Base-by-base conservation (phyloP, 2,329 filamentous ascomycete species). In the Pseudocercospora eumusae region DNA sequence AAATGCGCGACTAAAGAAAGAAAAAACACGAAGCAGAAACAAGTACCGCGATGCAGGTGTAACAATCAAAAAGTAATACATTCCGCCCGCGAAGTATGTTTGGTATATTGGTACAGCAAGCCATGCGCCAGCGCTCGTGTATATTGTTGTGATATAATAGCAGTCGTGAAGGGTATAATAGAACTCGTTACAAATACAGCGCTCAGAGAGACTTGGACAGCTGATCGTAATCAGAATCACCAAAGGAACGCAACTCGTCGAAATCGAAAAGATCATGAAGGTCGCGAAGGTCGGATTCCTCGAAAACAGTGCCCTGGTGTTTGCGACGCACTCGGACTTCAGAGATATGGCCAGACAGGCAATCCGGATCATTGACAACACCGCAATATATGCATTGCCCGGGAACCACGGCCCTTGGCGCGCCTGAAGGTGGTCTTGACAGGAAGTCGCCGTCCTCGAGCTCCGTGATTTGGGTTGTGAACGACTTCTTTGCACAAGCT, bases 281-380 rank as follows among this genome's bases (percentile, higher is more conserved):
- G 8, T 52, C 47, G 21, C 47, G 47, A 2, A 52, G 47, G 47
- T 52, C 47, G 8, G 47, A 11, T 52, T 52, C 47, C 7, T 52
- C 47, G 25, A 52, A 52, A 15, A 52, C 11, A 25, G 47, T 52
- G 47, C 47, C 47, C 31, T 52, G 47, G 7, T n/a, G 47, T 25
- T 52, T 52, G 47, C 47, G 47, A n/a, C 47, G 21, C 15, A 52
- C 15, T 31, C 47, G 47, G 8, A 52, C 47, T 31, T 52, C 47
- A 18, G 47, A 52, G 25, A 52, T 52, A 15, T 52, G 47, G 23
- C 47, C 25, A 1, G 47, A 52, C 10, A 52, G 23, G 47, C 47
- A 52, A 5, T 52, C 47, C 7, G 47, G 5, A 10, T 52, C 47
- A 18, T 28, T 18, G 10, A 52, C n/a, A 15, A 27, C n/a, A 52